A percentile compares a stretch with the other conserved stretches of the same genome.
Conservation (phyloP, 2,329 filamentous ascomycete species). For the Diaporthe velutina region DNA sequence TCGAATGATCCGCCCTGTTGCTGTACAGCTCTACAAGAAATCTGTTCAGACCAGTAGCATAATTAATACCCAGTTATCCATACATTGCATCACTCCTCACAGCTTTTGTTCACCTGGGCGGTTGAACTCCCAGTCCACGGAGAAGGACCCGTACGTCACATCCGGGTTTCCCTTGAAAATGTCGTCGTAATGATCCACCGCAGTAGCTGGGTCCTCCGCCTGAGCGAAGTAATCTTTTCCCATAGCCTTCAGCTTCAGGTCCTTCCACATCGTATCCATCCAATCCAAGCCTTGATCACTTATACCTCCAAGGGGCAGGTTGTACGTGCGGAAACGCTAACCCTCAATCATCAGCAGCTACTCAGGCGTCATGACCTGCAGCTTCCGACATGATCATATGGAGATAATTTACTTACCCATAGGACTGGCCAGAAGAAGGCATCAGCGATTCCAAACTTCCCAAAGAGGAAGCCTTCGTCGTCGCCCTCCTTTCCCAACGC, state of each 20-base stretch:
- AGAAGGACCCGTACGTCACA: not conserved
- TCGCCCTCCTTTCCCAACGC: not conserved
- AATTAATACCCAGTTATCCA: no score
- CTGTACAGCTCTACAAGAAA: no score
- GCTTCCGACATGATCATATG: not conserved
- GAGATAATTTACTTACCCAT: not conserved
- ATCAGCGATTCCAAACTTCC: not conserved
- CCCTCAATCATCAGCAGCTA: not conserved
- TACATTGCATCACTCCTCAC: accelerated
- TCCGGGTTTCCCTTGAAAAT: not conserved
- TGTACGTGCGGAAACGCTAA: not conserved
- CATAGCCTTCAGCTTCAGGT: not conserved
- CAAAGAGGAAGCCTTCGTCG: not conserved
- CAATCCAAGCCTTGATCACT: not conserved
- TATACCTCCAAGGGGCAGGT: not conserved
- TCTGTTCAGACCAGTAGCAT: no score
- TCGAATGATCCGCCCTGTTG: no score
- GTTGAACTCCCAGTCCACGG: not conserved
- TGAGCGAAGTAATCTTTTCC: not conserved
- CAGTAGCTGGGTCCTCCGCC: not conserved
- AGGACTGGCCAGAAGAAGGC: not conserved
- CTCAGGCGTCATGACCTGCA: not conserved
- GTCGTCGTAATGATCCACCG: not conserved
- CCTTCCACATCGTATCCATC: not conserved
- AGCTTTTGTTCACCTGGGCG: not conserved